Evolutionary conservation across 1,284 basidiomycete species (phyloP), one percentile per base, ranked within the genome.

Genomic region (Hemileia vastatrix): DNA sequence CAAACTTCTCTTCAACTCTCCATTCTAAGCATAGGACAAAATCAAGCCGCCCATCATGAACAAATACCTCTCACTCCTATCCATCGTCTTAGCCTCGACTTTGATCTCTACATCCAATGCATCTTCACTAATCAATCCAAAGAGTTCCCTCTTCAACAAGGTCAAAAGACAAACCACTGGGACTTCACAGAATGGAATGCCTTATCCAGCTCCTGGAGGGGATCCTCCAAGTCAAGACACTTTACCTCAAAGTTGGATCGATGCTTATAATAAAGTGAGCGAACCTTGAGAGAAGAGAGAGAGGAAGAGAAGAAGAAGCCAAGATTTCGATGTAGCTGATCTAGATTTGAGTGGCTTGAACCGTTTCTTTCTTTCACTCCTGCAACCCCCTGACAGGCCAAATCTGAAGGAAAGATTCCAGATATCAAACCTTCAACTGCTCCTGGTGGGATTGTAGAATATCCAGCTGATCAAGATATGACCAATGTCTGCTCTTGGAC

Each of bases 401-500:
- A 69, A 63, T 64, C 62, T 3, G 64, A 65, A 13, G 71, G 71
- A 45, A 53, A 67, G 32, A 69, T 72, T 49, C 71, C 71, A 56
- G 54, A 70, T 62, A 70, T 72, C 57, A 67, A 67, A 32, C 54
- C 33, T 33, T 65, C 66, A 53, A 69, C 63, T 56, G 59, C 68
- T 55, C 51, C 65, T 61, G 24, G 24, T 24, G 65, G 65, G 31
- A 24, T 18, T 23, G 23, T 57, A 19, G 55, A 27, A 52, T 72
- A 72, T 64, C 70, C 70, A 18, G 43, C 62, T 2, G 67, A 68
- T 54, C 67, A 64, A 52, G 64, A 67, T 58, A 65, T 64, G 67
- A 66, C 61, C 63, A 65, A 70, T 43, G 66, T 68, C 61, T 71
- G 71, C 65, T 68, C 67, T 11, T 72, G 71, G 71, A 71, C 68